Evolutionary conservation across 192 early-diverging fungal species (phyloP), one percentile per base, ranked within the genome.

Genomic region (Backusella psychrophila): DNA sequence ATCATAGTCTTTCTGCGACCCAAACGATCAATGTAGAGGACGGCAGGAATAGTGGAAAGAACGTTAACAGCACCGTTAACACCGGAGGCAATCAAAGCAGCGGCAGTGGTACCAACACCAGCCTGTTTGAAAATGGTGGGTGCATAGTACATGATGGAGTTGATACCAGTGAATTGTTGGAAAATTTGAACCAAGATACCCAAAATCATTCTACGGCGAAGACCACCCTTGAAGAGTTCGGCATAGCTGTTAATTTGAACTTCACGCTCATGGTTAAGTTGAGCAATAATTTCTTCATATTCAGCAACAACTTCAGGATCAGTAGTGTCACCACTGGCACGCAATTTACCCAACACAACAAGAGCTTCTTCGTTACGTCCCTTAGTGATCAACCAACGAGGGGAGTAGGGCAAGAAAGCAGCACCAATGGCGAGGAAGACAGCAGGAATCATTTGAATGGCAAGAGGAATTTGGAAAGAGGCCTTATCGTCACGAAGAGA

Each of bases 161-260:
- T 97, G 77, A 94, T 91, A 68, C 95, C 95, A 12, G 93, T 96
- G 38, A 91, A 84, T 81, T 96, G 95, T 79, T 95, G 93, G 76
- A 94, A 90, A 14, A 89, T 80, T 78, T 93, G 93, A 49, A 96
- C 83, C 17, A 85, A 69, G 19, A 93, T 78, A 23, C 92, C 93
- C 17, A 92, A 77, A 35, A 91, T 66, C 21, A 92, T 75, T 38
- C 94, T 90, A 6, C 87, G 91, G 35, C 66, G 68, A n/a, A 87
- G 53, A 12, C 66, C 69, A 12, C 53, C 66, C 15, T 72, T 69
- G 77, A 92, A 74, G 11, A 93, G 82, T 49, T 92, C 90, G 1
- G 41, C 1, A 77, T 92, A 93, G 56, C 86, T 88, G 70, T 85
- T 84, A 36, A 87, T 86, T 12, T 86, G 87, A 26, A 88, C 82